Conservation (phyloP, 2,329 filamentous ascomycete genomes). For the Cladophialophora immunda region DNA sequence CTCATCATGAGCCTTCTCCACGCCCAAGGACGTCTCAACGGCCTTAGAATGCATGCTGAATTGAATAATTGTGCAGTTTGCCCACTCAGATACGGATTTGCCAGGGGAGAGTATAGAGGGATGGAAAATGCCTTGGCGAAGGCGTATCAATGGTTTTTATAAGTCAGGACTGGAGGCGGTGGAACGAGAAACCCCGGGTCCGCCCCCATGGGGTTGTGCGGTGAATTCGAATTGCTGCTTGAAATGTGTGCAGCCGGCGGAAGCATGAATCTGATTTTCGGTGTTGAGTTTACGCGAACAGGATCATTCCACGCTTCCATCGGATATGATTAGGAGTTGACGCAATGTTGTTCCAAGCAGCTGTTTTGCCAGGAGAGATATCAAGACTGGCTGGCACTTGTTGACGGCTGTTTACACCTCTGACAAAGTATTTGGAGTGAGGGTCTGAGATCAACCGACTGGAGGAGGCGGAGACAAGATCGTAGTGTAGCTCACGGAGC, state of each 20-base stretch:
- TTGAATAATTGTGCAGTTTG: neutral
- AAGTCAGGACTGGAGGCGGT: neutral
- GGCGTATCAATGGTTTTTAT: neutral
- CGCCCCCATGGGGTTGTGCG: slow-evolving; percentile 1
- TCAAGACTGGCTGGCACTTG: neutral
- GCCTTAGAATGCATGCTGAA: neutral
- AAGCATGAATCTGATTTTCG: neutral
- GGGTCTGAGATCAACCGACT: neutral
- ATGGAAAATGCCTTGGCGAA: neutral
- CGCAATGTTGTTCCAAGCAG: neutral
- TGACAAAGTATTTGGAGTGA: neutral
- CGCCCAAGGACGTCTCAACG: neutral
- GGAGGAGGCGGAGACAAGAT: neutral
- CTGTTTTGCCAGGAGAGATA: neutral
- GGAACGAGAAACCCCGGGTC: neutral
- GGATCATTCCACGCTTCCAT: neutral
- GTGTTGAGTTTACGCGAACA: slow-evolving; percentile 7
- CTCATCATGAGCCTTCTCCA: slow-evolving; percentile 13
- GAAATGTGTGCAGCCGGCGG: neutral
- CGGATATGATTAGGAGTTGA: neutral
- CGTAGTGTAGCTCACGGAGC: neutral
- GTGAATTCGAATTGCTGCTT: neutral
- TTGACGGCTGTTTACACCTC: neutral
- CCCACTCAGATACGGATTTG: neutral
- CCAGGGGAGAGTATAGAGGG: neutral